Evolutionary conservation across 441 rosid genomes (phyloP).

Genomic region (Syzygium syzygioides): DNA sequence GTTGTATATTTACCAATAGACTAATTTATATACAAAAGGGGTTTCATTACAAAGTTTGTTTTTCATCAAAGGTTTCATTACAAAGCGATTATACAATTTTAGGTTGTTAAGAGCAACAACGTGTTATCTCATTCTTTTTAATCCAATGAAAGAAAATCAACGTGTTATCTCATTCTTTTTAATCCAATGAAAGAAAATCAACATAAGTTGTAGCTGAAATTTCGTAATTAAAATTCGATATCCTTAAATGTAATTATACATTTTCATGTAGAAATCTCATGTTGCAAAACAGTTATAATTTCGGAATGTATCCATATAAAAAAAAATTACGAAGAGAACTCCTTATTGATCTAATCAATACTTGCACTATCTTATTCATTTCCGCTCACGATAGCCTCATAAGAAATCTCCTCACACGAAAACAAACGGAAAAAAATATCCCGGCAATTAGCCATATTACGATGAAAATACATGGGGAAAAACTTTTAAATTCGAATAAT

Average conservation of each 20-base stretch:
- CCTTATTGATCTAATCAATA: background rate
- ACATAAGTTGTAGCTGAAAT: background rate
- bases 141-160: too few species aligned
- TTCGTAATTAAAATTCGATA: background rate
- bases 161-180: too few species aligned
- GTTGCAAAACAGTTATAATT: background rate
- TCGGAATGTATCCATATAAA: too few species aligned
- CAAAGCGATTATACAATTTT: too few species aligned
- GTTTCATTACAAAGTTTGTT: too few species aligned
- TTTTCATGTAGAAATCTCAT: background rate
- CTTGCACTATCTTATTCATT: background rate
- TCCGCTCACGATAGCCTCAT: fast-evolving
- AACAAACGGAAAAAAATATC: background rate
- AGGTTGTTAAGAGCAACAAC: too few species aligned
- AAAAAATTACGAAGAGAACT: background rate
- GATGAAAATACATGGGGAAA: background rate
- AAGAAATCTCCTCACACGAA: background rate
- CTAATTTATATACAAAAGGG: too few species aligned
- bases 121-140: too few species aligned
- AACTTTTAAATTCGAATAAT: background rate
- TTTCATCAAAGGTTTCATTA: too few species aligned
- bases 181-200: too few species aligned
- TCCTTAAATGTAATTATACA: too few species aligned
- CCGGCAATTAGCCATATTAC: background rate
- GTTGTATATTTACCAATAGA: too few species aligned